Conservation (phyloP, 352 stramenopile species). For the Phytophthora multivora region DNA sequence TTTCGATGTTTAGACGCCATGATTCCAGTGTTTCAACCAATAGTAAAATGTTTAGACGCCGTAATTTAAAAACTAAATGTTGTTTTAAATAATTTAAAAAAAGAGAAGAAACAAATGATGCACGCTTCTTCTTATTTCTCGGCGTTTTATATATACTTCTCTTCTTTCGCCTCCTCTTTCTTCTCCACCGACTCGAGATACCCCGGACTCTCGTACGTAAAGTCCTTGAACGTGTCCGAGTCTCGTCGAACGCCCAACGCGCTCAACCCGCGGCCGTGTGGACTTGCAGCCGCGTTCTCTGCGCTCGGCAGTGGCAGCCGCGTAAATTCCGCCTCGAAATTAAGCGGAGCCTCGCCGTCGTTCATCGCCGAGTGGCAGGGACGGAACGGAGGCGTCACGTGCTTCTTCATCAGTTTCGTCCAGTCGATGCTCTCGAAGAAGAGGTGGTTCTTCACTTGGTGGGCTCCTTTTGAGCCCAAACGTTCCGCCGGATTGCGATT, state of each 20-base stretch:
- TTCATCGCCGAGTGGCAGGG: conserved; percentile 77
- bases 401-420: conserved; percentile 57
- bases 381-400: conserved; percentile 72
- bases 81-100: too few species aligned
- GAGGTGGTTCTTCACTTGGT: conserved; percentile 72
- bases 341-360: conserved; percentile 73
- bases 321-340: conserved; percentile 89
- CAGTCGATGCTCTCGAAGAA: conserved; percentile 87
- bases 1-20: too few species aligned
- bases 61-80: too few species aligned
- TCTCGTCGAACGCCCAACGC: conserved; percentile 42
- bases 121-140: conserved; percentile 22
- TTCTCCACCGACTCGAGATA: conserved; percentile 59
- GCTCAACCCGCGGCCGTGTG: conserved; percentile 8
- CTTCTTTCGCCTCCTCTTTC: conserved; percentile 30
- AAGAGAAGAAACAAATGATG: too few species aligned
- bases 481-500: conserved; percentile 77
- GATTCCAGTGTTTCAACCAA: too few species aligned
- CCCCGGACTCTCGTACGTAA: conserved; percentile 80
- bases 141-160: conserved; percentile 25
- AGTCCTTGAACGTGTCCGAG: conserved; percentile 82
- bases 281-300: conserved; percentile 41
- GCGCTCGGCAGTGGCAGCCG: conserved; percentile 77
- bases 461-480: conserved; percentile 67
- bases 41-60: too few species aligned